phyloP scores from a whole-genome alignment of 345 rosid genomes.

The Erysimum cheiranthoides region DNA sequence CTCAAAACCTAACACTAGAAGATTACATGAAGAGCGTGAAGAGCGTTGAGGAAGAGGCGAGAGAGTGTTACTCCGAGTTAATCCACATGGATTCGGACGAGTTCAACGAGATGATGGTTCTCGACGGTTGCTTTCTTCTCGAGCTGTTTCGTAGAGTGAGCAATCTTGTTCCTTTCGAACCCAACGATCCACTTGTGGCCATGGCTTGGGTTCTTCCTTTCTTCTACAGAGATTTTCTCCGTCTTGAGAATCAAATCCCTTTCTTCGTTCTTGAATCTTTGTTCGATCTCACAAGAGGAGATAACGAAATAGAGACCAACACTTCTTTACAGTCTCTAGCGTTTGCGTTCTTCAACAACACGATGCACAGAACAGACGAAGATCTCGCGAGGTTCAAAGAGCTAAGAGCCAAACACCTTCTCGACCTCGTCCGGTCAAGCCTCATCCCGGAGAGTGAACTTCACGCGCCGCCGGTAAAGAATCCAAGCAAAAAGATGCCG shows the following conservation, averaged over 20 bases:
- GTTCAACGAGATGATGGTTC: conserved; percentile 73
- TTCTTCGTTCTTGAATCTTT: conserved; percentile 66
- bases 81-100: conserved; percentile 50
- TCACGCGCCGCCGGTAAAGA: conserved; percentile 27
- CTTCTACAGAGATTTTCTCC: conserved; percentile 62
- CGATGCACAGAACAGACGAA: conserved; percentile 49
- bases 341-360: conserved; percentile 66
- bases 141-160: conserved; percentile 69
- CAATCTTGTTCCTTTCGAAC: conserved; percentile 48
- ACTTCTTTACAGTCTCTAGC: conserved; percentile 54
- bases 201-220: conserved; percentile 81
- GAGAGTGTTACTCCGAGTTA: conserved; percentile 74
- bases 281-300: conserved; percentile 54
- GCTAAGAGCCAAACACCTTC: conserved; percentile 61
- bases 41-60: conserved; percentile 53
- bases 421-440: conserved; percentile 68
- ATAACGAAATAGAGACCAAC: conserved; percentile 39
- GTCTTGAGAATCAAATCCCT: conserved; percentile 66
- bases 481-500: conserved; percentile 33
- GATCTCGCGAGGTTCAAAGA: conserved; percentile 43
- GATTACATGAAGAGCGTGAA: conserved; percentile 52
- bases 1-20: conserved; percentile 48
- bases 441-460: conserved; percentile 44
- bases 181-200: conserved; percentile 68
- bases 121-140: conserved; percentile 68